Evolutionary conservation across 805 yeast genomes (phyloP).

Genomic region (Priceomyces fermenticarens): DNA sequence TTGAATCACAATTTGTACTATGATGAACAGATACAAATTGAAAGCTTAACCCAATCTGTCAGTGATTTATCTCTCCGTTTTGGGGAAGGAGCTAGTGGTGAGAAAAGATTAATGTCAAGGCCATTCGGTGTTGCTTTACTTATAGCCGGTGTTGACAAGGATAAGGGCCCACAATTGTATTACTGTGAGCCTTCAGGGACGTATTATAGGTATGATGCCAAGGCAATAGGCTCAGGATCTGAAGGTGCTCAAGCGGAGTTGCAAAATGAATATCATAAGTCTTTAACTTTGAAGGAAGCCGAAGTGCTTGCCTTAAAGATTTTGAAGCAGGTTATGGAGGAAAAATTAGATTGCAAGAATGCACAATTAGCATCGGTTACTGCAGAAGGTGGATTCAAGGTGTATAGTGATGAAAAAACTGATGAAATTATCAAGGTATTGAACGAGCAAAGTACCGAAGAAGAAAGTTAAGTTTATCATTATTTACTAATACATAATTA

Average conservation of each 20-base stretch:
- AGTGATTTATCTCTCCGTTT: slow-evolving; percentile 95
- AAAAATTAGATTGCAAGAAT: slow-evolving; percentile 89
- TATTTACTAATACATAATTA: slow-evolving; percentile 2
- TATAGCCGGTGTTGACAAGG: slow-evolving; percentile 91
- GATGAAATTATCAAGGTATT: slow-evolving; percentile 74
- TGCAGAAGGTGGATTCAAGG: slow-evolving; percentile 76
- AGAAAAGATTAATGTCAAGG: slow-evolving; percentile 92
- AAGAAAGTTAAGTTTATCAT: slow-evolving; percentile 12
- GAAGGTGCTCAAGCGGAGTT: slow-evolving; percentile 99
- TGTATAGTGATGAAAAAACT: slow-evolving; percentile 80
- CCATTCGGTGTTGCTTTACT: slow-evolving; percentile 98
- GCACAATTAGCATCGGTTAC: slow-evolving; percentile 96
- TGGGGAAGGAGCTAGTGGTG: slow-evolving; percentile 97
- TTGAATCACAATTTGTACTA: slow-evolving; percentile 87
- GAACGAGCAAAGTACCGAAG: slow-evolving; percentile 63
- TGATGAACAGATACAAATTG: slow-evolving; percentile 90
- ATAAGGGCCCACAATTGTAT: slow-evolving; percentile 91
- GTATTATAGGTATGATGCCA: slow-evolving; percentile 94
- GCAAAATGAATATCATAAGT: slow-evolving; percentile 93
- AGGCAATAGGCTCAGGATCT: slow-evolving; percentile 97
- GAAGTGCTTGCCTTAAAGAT: slow-evolving; percentile 85
- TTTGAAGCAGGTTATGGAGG: slow-evolving; percentile 98
- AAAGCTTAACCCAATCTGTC: slow-evolving; percentile 91
- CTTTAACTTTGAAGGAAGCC: slow-evolving; percentile 88
- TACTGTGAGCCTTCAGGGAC: slow-evolving; percentile 99